These are phyloP conservation scores for Fusarium sp. DNA, from an alignment of 2,329 filamentous ascomycete species.

Conservation along the genomic window DNA sequence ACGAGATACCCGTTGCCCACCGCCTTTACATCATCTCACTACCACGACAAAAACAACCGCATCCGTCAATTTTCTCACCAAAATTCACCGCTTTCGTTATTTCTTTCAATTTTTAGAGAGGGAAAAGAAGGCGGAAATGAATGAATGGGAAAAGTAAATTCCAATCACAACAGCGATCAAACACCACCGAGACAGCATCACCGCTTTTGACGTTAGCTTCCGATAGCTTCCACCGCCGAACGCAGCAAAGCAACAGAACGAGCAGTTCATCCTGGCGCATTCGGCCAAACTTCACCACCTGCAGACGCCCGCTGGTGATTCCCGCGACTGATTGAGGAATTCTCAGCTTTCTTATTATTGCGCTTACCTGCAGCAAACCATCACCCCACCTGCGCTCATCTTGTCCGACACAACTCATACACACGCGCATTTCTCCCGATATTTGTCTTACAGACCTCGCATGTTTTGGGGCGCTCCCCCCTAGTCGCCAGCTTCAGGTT, in stretches of 20 bases:
- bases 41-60: constrained; percentile 18
- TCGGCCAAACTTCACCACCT: constrained; percentile 14
- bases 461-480: constrained; percentile 27
- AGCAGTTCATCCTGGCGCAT: constrained; percentile 16
- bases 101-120: constrained; percentile 2
- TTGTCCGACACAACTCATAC: constrained; percentile 31
- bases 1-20: constrained; percentile 41
- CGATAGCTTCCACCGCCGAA: constrained; percentile 20
- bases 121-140: constrained; percentile 36
- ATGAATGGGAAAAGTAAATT: constrained; percentile 10
- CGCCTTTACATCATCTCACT: constrained; percentile 32
- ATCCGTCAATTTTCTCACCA: constrained; percentile 22
- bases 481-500: constrained; percentile 26
- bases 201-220: constrained; percentile 11
- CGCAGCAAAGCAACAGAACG: constrained; percentile 9
- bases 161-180: constrained; percentile 23
- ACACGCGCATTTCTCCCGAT: constrained; percentile 23
- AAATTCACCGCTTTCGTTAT: constrained; percentile 6
- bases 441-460: constrained; percentile 25
- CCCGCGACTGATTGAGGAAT: constrained; percentile 3
- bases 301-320: constrained; percentile 22
- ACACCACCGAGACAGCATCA: constrained; percentile 27
- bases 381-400: constrained; percentile 20
- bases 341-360: constrained; percentile 15
- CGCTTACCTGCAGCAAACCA: constrained; percentile 42